Percentiles rank a stretch among this genome's conserved stretches.
These are phyloP conservation scores for Globisporangium irregulare DNA, from an alignment of 352 stramenopile genomes.

Conservation along the genomic window DNA sequence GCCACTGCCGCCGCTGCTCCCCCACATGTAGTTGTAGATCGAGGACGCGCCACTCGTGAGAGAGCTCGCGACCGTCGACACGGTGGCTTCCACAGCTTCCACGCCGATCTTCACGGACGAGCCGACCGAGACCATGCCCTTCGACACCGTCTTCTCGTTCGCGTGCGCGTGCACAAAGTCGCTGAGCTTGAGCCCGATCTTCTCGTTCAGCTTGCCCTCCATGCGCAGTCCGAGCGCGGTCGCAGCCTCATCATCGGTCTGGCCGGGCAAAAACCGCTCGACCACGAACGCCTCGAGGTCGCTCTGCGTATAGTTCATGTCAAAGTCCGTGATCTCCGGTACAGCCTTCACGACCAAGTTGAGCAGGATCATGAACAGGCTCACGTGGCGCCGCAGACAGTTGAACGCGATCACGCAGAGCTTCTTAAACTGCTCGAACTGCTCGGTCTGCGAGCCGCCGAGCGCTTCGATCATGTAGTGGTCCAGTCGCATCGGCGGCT, in stretches of 20 bases:
- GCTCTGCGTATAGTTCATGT: slow-evolving; percentile 80
- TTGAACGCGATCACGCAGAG: slow-evolving; percentile 88
- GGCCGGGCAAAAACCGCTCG: slow-evolving; percentile 76
- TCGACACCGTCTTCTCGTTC: slow-evolving; percentile 84
- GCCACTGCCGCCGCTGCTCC: slow-evolving; percentile 8
- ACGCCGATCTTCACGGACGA: slow-evolving; percentile 83
- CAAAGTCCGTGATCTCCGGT: slow-evolving; percentile 85
- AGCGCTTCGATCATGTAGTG: slow-evolving; percentile 89
- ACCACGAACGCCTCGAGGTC: slow-evolving; percentile 83
- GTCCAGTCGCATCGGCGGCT: slow-evolving; percentile 96
- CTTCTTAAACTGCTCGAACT: slow-evolving; percentile 86
- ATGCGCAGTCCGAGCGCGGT: slow-evolving; percentile 80
- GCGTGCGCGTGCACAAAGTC: slow-evolving; percentile 85
- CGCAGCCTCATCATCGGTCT: slow-evolving; percentile 79
- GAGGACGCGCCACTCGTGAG: slow-evolving; percentile 72
- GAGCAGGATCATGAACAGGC: slow-evolving; percentile 86
- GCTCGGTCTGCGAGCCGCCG: slow-evolving; percentile 66
- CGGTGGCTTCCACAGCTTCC: slow-evolving; percentile 63
- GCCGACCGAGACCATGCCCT: slow-evolving; percentile 74
- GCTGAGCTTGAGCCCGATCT: slow-evolving; percentile 81
- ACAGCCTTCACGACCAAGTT: slow-evolving; percentile 79
- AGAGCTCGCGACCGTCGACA: slow-evolving; percentile 78
- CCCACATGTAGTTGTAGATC: slow-evolving; percentile 87
- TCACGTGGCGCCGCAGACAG: slow-evolving; percentile 81
- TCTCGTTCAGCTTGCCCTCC: slow-evolving; percentile 86